Percentiles rank a stretch among this genome's conserved stretches.
Conservation (phyloP, 2,329 filamentous ascomycete genomes). For the Stromatinia cepivora region DNA sequence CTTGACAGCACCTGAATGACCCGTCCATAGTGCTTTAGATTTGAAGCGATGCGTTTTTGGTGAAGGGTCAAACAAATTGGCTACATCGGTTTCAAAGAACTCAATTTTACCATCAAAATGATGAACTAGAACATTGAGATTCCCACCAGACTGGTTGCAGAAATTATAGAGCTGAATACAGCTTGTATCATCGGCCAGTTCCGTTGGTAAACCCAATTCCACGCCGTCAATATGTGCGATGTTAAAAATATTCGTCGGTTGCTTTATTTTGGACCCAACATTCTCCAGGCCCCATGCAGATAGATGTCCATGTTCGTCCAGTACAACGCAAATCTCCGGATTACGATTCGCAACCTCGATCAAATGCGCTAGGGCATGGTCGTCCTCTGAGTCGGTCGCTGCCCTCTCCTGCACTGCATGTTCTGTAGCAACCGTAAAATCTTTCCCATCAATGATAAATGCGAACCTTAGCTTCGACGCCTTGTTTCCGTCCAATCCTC, state of each 20-base stretch:
- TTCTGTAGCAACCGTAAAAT: constrained; percentile 77
- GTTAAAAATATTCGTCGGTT: constrained; percentile 74
- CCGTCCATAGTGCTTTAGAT: constrained; percentile 72
- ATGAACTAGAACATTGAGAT: constrained; percentile 74
- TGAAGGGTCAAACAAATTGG: constrained; percentile 76
- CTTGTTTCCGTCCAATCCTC: constrained; percentile 27
- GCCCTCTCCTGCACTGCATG: constrained; percentile 63
- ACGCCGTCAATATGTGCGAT: constrained; percentile 72
- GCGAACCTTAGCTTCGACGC: constrained; percentile 57
- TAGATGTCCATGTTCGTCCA: constrained; percentile 84
- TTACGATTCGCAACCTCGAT: constrained; percentile 81
- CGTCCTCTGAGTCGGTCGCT: constrained; percentile 54
- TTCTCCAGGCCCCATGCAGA: constrained; percentile 92
- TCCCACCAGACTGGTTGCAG: constrained; percentile 63
- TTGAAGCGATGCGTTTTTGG: constrained; percentile 59
- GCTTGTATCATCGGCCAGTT: constrained; percentile 29
- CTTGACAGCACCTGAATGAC: constrained; percentile 76
- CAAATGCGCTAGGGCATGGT: constrained; percentile 77
- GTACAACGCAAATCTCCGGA: constrained; percentile 82
- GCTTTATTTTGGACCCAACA: constrained; percentile 68
- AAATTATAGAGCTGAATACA: constrained; percentile 74
- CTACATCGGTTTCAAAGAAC: constrained; percentile 76
- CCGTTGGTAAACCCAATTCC: constrained; percentile 46
- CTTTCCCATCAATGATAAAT: constrained; percentile 79
- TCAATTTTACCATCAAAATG: constrained; percentile 83